Evolutionary conservation across 164 flowering plant genomes (phyloP).

Genomic region (Chimonanthus salicifolius): DNA sequence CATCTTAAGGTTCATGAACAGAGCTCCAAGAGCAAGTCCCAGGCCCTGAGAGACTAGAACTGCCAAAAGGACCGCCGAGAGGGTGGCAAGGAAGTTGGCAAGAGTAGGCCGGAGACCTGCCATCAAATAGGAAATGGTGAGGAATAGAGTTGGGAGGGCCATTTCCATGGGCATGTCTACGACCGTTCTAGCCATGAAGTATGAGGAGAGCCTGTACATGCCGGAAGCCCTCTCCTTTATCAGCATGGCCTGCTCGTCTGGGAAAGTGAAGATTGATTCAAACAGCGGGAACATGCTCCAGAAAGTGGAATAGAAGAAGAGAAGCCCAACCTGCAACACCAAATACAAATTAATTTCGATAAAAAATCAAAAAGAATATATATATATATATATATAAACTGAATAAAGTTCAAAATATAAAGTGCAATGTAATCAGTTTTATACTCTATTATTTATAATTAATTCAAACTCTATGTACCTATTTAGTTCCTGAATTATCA

Average conservation of each 20-base stretch:
- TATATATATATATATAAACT: no score
- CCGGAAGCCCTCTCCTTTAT: constrained; percentile 51
- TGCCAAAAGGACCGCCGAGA: constrained; percentile 34
- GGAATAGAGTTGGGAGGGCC: constrained; percentile 57
- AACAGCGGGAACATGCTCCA: constrained; percentile 70
- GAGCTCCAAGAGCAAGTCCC: constrained; percentile 71
- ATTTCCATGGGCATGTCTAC: constrained; percentile 81
- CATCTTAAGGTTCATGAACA: constrained; percentile 49
- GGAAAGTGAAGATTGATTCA: constrained; percentile 33
- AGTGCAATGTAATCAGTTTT: not conserved
- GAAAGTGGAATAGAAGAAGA: constrained; percentile 53
- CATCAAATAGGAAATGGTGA: constrained; percentile 64
- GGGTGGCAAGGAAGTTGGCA: constrained; percentile 29
- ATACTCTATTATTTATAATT: no score
- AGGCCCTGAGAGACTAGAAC: constrained; percentile 63
- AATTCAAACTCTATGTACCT: not conserved
- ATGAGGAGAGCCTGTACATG: constrained; percentile 71
- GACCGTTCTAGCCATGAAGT: constrained; percentile 44
- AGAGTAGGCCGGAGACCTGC: constrained; percentile 46
- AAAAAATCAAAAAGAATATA: not conserved
- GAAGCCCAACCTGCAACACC: constrained; percentile 38
- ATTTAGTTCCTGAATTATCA: not conserved
- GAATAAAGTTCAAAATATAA: no score
- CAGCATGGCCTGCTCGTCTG: constrained; percentile 51
- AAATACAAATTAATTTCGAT: not conserved